Conservation (phyloP, 2,329 filamentous ascomycete genomes). For the Zymoseptoria crescenta region DNA sequence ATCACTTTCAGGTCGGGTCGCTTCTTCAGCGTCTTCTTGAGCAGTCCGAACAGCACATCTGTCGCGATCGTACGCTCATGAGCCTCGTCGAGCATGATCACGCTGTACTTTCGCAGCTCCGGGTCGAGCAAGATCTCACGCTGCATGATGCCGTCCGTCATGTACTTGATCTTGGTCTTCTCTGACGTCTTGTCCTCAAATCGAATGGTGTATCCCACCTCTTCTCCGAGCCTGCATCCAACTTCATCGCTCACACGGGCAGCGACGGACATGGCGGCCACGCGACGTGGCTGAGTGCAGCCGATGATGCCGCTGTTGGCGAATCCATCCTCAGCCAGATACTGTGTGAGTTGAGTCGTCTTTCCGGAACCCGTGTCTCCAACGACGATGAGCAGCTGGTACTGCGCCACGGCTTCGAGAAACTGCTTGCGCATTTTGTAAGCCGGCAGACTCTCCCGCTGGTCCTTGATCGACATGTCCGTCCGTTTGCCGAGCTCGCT, state of each 20-base stretch:
- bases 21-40: constrained; percentile 87
- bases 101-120: constrained; percentile 79
- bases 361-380: constrained; percentile 97
- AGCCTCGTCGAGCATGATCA: constrained; percentile 96
- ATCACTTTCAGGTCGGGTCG: constrained; percentile 88
- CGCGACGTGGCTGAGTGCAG: constrained; percentile 93
- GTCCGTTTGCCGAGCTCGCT: constrained; percentile 81
- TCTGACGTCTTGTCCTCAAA: constrained; percentile 91
- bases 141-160: constrained; percentile 98
- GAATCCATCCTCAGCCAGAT: constrained; percentile 92
- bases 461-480: constrained; percentile 86
- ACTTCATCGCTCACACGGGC: constrained; percentile 96
- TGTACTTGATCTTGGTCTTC: constrained; percentile 93
- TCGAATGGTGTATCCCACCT: constrained; percentile 94
- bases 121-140: constrained; percentile 90
- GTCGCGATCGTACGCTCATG: constrained; percentile 96
- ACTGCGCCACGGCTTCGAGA: constrained; percentile 75
- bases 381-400: constrained; percentile 91
- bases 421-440: constrained; percentile 85
- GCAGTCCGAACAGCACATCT: constrained; percentile 84
- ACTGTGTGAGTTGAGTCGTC: constrained; percentile 93
- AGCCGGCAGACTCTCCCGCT: constrained; percentile 85
- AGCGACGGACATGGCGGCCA: constrained; percentile 94
- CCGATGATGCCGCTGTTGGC: constrained; percentile 84
- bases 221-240: constrained; percentile 78